Base-by-base conservation (phyloP, 495 filamentous ascomycete species). In the Clohesyomyces aquaticus region DNA sequence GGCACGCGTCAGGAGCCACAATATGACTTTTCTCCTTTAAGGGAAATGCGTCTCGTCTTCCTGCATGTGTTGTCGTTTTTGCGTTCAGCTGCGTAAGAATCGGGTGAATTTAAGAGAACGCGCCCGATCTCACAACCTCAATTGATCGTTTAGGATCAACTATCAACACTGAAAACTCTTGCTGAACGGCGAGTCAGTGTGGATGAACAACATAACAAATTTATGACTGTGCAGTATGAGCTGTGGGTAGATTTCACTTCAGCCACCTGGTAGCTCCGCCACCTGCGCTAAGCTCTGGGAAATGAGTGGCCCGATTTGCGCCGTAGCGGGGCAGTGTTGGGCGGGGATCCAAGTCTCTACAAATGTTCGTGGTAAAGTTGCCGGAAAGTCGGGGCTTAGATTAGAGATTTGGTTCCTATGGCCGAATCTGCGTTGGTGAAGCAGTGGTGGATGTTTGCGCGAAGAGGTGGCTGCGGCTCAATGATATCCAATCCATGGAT, bases 1-100 rank as follows among this genome's bases (percentile, higher is more conserved):
- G 21, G 38, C 49, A 56, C 55, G 62, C 49, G 61, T 59, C 23
- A 35, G 19, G 59, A 48, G 46, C 62, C 45, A 18, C 11, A 53
- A 26, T 59, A 48, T 58, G 47, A 4, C 38, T 29, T 10, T 26
- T 54, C 55, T 46, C 62, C 55, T 54, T 58, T 64, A 12, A 29
- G 27, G 32, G 32, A 38, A 6, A 14, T 38, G 32, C 32, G 6
- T 38, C 6, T 6, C 14, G 32, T 6, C 14, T 6, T 38, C 32
- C 43, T 38, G 14, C 28, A 21, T 21, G 14, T 45, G 4, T 14
- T 32, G 2, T 10, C 26, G 19, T 3, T 28, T 38, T 14, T 38
- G 32, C 6, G 59, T 62, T 62, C 59, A 62, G 59, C 59, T 62
- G n/a, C 59, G 59, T 25, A 46, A 46, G 4, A 12, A 10, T 27